Percentiles rank a stretch among this genome's conserved stretches.
phyloP scores from a whole-genome alignment of 805 yeast species.

The Danielozyma ontarioensis region DNA sequence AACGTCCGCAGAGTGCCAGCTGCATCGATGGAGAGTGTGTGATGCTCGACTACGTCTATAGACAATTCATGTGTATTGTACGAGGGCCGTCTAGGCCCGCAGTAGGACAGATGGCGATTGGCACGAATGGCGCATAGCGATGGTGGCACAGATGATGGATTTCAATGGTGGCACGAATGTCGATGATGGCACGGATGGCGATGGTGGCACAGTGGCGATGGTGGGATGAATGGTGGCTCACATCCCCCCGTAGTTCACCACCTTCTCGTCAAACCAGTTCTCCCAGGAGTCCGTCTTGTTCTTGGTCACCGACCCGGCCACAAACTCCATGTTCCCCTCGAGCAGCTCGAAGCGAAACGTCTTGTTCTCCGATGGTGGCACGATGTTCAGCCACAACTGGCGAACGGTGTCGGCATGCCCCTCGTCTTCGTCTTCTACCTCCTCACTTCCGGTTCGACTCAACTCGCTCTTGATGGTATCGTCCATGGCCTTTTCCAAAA shows the following conservation, averaged over 20 bases:
- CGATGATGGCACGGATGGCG: no score
- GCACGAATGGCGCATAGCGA: no score
- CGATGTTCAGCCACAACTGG: constrained; percentile 39
- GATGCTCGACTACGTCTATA: no score
- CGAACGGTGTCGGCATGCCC: constrained; percentile 33
- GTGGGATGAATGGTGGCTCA: no score
- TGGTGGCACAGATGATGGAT: no score
- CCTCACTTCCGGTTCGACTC: constrained; percentile 23
- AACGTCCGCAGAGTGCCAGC: no score
- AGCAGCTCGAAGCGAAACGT: constrained; percentile 59
- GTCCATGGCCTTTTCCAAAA: constrained; percentile 62
- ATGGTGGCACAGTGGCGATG: no score
- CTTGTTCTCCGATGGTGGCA: constrained; percentile 27
- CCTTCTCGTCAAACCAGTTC: constrained; percentile 74
- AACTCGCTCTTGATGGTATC: constrained; percentile 44
- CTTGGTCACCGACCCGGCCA: constrained; percentile 68
- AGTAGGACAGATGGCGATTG: no score
- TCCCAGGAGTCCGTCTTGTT: constrained; percentile 56
- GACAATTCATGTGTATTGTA: no score
- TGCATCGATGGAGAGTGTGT: no score
- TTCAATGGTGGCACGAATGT: no score
- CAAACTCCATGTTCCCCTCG: constrained; percentile 68
- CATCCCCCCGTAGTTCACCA: constrained; percentile 44
- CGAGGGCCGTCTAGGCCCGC: no score
- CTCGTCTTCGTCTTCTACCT: constrained; percentile 23